Percentiles rank a stretch among this genome's conserved stretches.
Evolutionary conservation across 176 grass and related monocot genomes (phyloP).

Genomic region (maize (Zea mays)): Zm-B73-REFERENCE-NAM-5.0 NC_050098.1:158084001-158084500

Average conservation of each 20-base stretch:
- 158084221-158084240: conserved; percentile 31
- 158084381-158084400: background rate
- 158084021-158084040: background rate
- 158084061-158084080: conserved; percentile 35
- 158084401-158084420: background rate
- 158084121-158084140: conserved; percentile 7
- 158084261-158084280: background rate
- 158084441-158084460: conserved; percentile 7
- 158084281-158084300: background rate
- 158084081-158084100: conserved; percentile 21
- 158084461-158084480: background rate
- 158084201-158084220: conserved; percentile 31
- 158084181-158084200: conserved; percentile 1
- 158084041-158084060: conserved; percentile 17
- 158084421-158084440: background rate
- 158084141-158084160: background rate
- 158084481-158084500: background rate
- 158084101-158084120: background rate
- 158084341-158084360: background rate
- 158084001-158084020: background rate
- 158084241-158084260: conserved; percentile 4
- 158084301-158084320: background rate
- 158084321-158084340: background rate
- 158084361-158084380: conserved; percentile 1
- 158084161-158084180: conserved; percentile 36